Base-by-base conservation (phyloP, 2,329 filamentous ascomycete species). In the Cryphonectria parasitica region DNA sequence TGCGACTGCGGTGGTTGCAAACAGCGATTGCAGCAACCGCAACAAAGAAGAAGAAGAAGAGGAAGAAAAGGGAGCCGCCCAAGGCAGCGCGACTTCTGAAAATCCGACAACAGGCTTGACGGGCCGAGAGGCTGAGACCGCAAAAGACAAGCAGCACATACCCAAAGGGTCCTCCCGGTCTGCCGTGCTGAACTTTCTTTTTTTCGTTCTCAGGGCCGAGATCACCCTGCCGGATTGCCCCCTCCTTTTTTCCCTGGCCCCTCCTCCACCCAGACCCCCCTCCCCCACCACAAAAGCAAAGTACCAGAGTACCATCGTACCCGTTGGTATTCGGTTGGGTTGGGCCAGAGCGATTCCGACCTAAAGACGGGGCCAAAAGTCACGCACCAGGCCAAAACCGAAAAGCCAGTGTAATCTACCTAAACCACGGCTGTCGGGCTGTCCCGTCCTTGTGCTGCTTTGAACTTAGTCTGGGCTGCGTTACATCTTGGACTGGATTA, bases 371-470 rank as follows among this genome's bases (percentile, higher is more conserved):
- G 54, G 25, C 25, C 54, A 58, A 28, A 28, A 64, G 61, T 41
- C 61, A 45, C 34, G 61, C 61, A 64, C 61, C 63, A 64, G 43
- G 7, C 41, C 63, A 64, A 60, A 66, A 31, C 39, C 52, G 49
- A 60, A 15, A 41, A 45, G 28, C 31, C n/a, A 22, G 43, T 58
- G 45, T 45, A 41, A 61, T 52, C 56, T 49, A 61, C 34, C 56
- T 31, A 39, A 66, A 36, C 22, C 64, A 56, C 56, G 66, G 66
- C 58, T 60, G 62, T 68, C 66, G 66, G 66, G 66, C 66, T 68
- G 66, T 68, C 60, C 66, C 66, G 63, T 64, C 19, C 36, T 36
- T 39, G 60, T 41, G 11, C 25, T 64, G 61, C 11, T 39, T 41
- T 63, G 60, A 36, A 45, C 39, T 28, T 43, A 43, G 63, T 22